Evolutionary conservation across 441 rosid genomes (phyloP), one percentile per base, ranked within the genome.

Genomic region (Pelargonium fulgidum): DNA sequence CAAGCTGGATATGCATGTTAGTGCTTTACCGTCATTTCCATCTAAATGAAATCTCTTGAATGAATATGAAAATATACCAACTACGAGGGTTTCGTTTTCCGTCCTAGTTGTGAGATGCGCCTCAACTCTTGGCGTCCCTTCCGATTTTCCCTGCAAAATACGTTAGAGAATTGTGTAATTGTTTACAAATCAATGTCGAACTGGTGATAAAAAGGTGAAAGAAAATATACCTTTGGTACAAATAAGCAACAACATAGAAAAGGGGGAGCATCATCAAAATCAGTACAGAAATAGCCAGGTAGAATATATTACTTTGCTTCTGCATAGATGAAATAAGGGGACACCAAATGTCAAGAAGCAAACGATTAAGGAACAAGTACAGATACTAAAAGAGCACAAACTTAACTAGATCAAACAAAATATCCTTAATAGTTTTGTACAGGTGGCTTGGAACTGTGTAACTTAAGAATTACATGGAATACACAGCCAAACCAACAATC

Each of bases 221-320:
- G 70, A 66, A 59, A 62, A 0, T 5, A 70, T 79, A 95, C 99
- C 95, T 89, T 75, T 90, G 93, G 76, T 89, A 71, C 76, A 95
- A 77, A 78, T 83, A 95, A 56, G 90, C 91, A 62, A 90, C 81
- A 29, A 90, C 82, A 75, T 92, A 95, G 83, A 95, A 84, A 71
- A 95, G 68, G 4, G 99, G 99, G 66, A 92, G 95, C 79, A 92
- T 80, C 97, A 95, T 90, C 89, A 92, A 70, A 61, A 85, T 86
- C 84, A 92, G 81, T 75, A 95, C 89, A 44, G 96, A 89, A 36
- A 85, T 75, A 39, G 97, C 92, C 68, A 95, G 79, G 82, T 89
- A 95, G 75, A 92, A 78, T 17, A 95, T 73, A 76, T 87, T 86
- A 19, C 83, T 69, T 71, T 73, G 74, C 84, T 90, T 90, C 97